Conservation (phyloP, 1,284 basidiomycete species). For the Ganoderma sp. region DNA sequence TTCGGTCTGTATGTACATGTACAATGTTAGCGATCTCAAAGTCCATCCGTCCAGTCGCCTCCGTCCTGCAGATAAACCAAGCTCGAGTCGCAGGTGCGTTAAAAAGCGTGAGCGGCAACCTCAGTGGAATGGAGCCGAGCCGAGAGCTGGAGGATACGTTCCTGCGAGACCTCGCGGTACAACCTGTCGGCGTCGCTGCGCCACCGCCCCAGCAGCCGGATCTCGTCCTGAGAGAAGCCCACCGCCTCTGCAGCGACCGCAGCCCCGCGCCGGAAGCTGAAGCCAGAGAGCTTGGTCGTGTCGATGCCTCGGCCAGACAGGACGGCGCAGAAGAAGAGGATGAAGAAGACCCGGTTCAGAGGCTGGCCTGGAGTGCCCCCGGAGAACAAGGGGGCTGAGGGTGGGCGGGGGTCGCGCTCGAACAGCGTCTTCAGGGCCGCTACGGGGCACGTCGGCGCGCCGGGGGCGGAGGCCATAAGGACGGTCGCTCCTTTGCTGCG, state of each 20-base stretch:
- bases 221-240: constrained; percentile 42
- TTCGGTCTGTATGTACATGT: too few relatives aligned
- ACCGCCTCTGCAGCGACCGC: constrained; percentile 40
- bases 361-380: not conserved
- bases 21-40: too few relatives aligned
- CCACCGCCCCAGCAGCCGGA: constrained; percentile 45
- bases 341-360: constrained; percentile 26
- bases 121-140: constrained; percentile 37
- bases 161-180: constrained; percentile 39
- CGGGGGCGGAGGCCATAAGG: constrained; percentile 36
- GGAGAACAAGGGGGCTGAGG: not conserved
- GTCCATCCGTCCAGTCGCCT: too few relatives aligned
- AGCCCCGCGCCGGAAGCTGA: constrained; percentile 34
- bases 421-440: constrained; percentile 27
- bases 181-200: constrained; percentile 44
- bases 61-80: too few relatives aligned
- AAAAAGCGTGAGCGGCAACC: too few relatives aligned
- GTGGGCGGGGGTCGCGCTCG: not conserved
- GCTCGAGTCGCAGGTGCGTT: too few relatives aligned
- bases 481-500: constrained; percentile 40
- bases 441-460: constrained; percentile 37
- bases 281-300: constrained; percentile 38
- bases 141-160: constrained; percentile 39
- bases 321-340: constrained; percentile 19
- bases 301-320: constrained; percentile 31